Evolutionary conservation across 805 yeast species (phyloP), one percentile per base, ranked within the genome.

Genomic region (Metschnikowia continentalis): DNA sequence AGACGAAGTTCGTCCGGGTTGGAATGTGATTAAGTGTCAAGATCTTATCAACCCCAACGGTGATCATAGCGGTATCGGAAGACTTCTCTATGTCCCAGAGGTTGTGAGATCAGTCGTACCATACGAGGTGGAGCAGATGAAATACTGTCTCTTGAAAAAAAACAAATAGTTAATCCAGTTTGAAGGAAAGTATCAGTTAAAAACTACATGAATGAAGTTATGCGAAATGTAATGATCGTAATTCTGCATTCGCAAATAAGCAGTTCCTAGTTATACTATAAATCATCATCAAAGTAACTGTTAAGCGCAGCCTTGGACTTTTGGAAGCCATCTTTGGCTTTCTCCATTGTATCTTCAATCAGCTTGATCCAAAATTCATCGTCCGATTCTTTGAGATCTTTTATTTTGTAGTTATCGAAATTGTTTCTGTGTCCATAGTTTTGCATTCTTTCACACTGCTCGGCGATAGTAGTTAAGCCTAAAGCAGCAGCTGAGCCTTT

Each of bases 401-500:
- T 43, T 22, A 43, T 43, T n/a, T 61, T 62, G 51, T 65, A 70
- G 49, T 70, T 63, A 51, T 74, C 78, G 48, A 69, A 72, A 51
- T 74, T 73, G 36, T 55, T 68, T 57, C 72, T 74, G 52, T 81
- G 80, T 20, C 96, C 98, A 57, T 88, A 82, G 65, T 91, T 91
- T 68, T 94, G 99, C 54, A 94, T 91, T 57, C 91, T 76, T 68
- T 91, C 99, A 70, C 99, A 94, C 60, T 90, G 86, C 62, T 82
- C 80, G 51, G 90, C 90, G 46, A 94, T 88, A 54, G 83, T 82
- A 42, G 80, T 81, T 50, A 94, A 76, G 2, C 99, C 99, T 52
- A 94, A 73, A 0, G 97, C 92, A 2, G 97, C 96, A 1, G 97
- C 95, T 11, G 96, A 86, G 42, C 99, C 99, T 66, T 94, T 94